Evolutionary conservation across 345 rosid species (phyloP).

Genomic region (Acer saccharum): DNA sequence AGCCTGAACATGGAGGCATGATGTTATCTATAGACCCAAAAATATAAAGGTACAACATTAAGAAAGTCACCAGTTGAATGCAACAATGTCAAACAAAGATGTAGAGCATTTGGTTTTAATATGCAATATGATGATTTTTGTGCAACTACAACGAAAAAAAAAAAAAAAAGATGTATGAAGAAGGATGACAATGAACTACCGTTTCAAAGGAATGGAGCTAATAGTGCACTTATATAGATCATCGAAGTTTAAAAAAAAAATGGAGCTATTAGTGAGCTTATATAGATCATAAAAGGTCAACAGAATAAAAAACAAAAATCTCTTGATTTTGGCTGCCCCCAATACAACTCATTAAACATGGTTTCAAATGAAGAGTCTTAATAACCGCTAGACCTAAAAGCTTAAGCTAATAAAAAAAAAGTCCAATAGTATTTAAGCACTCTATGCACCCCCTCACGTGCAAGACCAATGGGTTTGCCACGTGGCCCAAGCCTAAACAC

Average conservation of each 20-base stretch:
- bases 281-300: neutral
- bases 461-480: no score
- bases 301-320: neutral
- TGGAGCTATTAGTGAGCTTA: neutral
- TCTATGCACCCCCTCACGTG: no score
- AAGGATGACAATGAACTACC: neutral
- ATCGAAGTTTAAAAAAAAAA: no score
- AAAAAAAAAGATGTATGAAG: no score
- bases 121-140: neutral
- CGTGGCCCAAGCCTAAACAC: no score
- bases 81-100: neutral
- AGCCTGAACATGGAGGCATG: conserved; percentile 54
- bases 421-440: no score
- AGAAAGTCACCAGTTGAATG: conserved; percentile 1
- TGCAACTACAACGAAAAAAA: neutral
- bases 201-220: no score
- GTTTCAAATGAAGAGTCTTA: neutral
- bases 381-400: no score
- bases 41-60: neutral
- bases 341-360: neutral
- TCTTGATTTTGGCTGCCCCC: neutral
- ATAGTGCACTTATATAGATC: no score
- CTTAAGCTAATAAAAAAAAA: no score
- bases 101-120: neutral
- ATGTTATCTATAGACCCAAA: conserved; percentile 21